Evolutionary conservation across 768 basidiomycete species (phyloP), one percentile per base, ranked within the genome.

Genomic region (Tulasnella calospora): DNA sequence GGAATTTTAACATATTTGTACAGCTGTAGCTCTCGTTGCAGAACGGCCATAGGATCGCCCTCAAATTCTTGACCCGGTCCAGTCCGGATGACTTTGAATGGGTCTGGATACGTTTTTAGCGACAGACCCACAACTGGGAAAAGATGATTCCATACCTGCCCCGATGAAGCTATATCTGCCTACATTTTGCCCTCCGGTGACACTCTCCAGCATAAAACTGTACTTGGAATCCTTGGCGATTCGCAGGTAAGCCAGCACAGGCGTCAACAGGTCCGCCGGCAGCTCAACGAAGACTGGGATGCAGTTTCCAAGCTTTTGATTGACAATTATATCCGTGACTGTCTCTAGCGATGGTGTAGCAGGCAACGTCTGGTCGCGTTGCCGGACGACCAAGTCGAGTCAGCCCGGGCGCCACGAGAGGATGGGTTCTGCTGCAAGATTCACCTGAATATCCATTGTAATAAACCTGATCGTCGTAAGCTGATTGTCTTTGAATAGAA

Each of bases 81-180:
- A 10, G 94, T 93, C 82, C 92, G 93, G 81, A 98, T 88, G 73
- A 96, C 89, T 85, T 97, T 97, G 83, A 96, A 88, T 17, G 98
- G 98, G 85, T 98, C 98, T 98, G 82, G 38, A 67, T 30, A 19
- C 23, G 19, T 30, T 15, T n/a, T 23, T 41, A 35, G 71, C n/a
- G 27, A 40, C 61, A 41, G 23, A 38, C 38, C 21, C 77, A 80
- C 13, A 15, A 33, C 23, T n/a, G 15, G 35, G 46, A 75, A 15
- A 38, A n/a, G 30, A 75, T n/a, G 71, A 19, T 40, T 36, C 21
- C 88, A 82, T 83, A 97, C 97, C 94, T 84, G 96, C 91, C 51
- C 98, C 98, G 79, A 99, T 92, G 85, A 98, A 99, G 82, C 94
- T 95, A 85, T 97, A 99, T 75, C 98, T 90, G 44, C 93, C 96